Evolutionary conservation across 1,139 yeast genomes (phyloP).

Genomic region (Candida sp.): DNA sequence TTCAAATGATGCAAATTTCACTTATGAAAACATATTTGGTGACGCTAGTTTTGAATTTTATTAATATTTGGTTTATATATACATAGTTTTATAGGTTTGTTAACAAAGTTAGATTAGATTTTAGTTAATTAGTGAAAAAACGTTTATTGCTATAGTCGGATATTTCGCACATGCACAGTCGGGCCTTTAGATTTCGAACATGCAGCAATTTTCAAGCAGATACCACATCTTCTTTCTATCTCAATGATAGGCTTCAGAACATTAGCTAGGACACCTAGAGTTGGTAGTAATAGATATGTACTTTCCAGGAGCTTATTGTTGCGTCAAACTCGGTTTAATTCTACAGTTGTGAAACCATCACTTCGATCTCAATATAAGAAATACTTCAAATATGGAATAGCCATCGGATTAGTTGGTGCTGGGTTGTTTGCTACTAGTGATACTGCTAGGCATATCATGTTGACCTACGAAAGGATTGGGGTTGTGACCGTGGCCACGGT

Average conservation of each 20-base stretch:
- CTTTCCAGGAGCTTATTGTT: background rate
- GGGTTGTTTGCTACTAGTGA: slow-evolving; percentile 34
- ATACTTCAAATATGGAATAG: slow-evolving; percentile 26
- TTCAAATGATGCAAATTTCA: background rate
- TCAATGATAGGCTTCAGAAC: background rate
- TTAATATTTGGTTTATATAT: background rate
- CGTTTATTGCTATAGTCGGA: no score
- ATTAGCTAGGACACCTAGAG: background rate
- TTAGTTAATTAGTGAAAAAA: no score
- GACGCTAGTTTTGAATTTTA: background rate
- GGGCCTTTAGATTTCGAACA: background rate
- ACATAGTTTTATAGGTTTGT: background rate
- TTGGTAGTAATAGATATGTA: background rate
- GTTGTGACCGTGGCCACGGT: slow-evolving; percentile 64
- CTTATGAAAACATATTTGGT: slow-evolving; percentile 1
- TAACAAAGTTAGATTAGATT: background rate
- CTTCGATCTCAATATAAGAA: slow-evolving; percentile 4
- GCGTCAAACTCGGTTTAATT: background rate
- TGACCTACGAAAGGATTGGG: slow-evolving; percentile 53
- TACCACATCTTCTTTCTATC: background rate
- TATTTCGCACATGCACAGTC: background rate
- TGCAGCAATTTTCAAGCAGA: background rate
- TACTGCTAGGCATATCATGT: slow-evolving; percentile 24
- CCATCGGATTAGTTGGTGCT: slow-evolving; percentile 26
- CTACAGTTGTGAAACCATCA: background rate